Conservation (phyloP, 768 basidiomycete genomes). For the Mycena vulgaris region DNA sequence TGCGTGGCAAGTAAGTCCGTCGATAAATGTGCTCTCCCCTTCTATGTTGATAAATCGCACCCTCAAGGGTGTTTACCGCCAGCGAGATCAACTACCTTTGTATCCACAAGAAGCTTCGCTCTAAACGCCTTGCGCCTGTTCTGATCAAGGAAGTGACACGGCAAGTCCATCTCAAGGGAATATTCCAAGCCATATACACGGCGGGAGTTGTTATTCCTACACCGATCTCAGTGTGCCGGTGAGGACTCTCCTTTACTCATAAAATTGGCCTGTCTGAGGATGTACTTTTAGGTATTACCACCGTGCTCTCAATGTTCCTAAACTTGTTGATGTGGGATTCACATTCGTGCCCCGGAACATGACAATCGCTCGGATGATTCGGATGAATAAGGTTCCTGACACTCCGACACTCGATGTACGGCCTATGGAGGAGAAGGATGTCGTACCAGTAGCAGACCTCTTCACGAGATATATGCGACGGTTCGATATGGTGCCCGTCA, state of each 20-base stretch:
- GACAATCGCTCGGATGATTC: constrained; percentile 94
- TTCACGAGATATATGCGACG: constrained; percentile 85
- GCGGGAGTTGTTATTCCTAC: constrained; percentile 95
- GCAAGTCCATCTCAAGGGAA: constrained; percentile 88
- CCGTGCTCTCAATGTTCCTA: constrained; percentile 91
- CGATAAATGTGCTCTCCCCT: not conserved
- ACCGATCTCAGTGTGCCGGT: constrained; percentile 90
- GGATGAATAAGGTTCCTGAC: constrained; percentile 76
- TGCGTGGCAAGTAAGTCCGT: constrained; percentile 81
- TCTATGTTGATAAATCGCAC: constrained; percentile 7
- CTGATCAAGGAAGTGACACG: constrained; percentile 98
- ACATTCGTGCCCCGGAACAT: constrained; percentile 88
- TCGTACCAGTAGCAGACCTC: constrained; percentile 78
- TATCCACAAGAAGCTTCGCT: constrained; percentile 96
- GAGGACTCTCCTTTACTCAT: constrained; percentile 41
- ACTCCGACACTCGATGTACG: constrained; percentile 77
- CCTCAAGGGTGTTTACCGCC: constrained; percentile 72
- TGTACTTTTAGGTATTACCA: constrained; percentile 82
- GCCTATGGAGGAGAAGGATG: constrained; percentile 89
- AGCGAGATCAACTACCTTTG: constrained; percentile 98
- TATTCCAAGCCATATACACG: constrained; percentile 99
- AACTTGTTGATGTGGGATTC: constrained; percentile 93
- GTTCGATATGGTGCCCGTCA: constrained; percentile 86
- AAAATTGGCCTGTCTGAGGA: constrained; percentile 22
- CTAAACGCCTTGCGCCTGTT: constrained; percentile 94